Evolutionary conservation across 2,329 filamentous ascomycete species (phyloP).

Genomic region (Pseudogymnoascus pannorum): DNA sequence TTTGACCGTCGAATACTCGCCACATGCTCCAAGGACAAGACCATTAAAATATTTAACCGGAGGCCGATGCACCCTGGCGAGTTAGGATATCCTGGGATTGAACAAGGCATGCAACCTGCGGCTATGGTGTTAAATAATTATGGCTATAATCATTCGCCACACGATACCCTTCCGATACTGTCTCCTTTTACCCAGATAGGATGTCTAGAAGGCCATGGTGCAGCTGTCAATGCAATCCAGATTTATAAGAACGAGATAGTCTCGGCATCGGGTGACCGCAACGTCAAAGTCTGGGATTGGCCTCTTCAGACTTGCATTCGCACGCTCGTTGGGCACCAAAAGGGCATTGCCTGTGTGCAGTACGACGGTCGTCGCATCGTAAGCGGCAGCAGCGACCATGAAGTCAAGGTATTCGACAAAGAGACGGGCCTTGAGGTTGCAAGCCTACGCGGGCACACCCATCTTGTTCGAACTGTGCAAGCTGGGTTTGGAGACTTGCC

Average conservation of each 20-base stretch:
- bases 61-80: slow-evolving; percentile 55
- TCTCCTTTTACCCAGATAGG: slow-evolving; percentile 71
- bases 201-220: slow-evolving; percentile 73
- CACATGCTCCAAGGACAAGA: slow-evolving; percentile 95
- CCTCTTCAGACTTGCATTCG: slow-evolving; percentile 66
- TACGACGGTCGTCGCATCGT: slow-evolving; percentile 91
- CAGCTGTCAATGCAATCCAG: slow-evolving; percentile 94
- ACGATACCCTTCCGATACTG: slow-evolving; percentile 44
- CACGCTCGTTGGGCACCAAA: slow-evolving; percentile 79
- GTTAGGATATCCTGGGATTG: slow-evolving; percentile 41
- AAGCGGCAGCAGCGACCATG: slow-evolving; percentile 91
- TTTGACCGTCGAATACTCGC: slow-evolving; percentile 90
- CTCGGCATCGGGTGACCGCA: slow-evolving; percentile 87
- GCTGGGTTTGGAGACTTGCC: slow-evolving; percentile 87
- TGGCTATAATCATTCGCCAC: slow-evolving; percentile 40
- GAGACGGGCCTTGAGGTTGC: slow-evolving; percentile 82
- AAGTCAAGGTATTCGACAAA: slow-evolving; percentile 90
- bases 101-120: slow-evolving; percentile 42
- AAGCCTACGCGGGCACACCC: slow-evolving; percentile 71
- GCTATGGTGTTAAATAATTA: slow-evolving; percentile 46
- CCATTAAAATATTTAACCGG: slow-evolving; percentile 94
- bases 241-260: slow-evolving; percentile 81
- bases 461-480: slow-evolving; percentile 88
- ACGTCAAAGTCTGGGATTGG: slow-evolving; percentile 93
- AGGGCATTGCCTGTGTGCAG: slow-evolving; percentile 96